These are phyloP conservation scores for Boeremia lycopersici DNA, from an alignment of 2,329 filamentous ascomycete species.

Conservation along the genomic window DNA sequence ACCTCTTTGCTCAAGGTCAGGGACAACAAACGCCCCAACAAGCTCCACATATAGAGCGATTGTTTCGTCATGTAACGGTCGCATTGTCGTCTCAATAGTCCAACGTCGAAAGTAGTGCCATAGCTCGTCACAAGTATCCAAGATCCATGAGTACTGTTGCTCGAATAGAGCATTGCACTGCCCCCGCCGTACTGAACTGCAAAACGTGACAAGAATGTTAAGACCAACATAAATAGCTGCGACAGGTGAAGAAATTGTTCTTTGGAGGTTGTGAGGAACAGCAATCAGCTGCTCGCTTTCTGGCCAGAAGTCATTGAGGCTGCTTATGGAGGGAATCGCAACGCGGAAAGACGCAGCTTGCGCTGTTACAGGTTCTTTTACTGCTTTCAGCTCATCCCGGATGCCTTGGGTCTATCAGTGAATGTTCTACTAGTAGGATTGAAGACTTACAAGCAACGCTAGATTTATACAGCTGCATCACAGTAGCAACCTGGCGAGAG, in stretches of 20 bases:
- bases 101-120: conserved; percentile 36
- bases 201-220: conserved; percentile 30
- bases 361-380: conserved; percentile 22
- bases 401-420: conserved; percentile 49
- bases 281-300: conserved; percentile 49
- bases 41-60: conserved; percentile 31
- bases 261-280: conserved; percentile 49
- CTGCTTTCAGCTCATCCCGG: conserved; percentile 49
- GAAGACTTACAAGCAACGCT: conserved; percentile 49
- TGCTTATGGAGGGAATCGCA: conserved; percentile 48
- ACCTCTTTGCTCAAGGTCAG: not conserved
- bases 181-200: not conserved
- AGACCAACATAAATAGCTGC: conserved; percentile 37
- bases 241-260: conserved; percentile 28
- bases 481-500: conserved; percentile 42
- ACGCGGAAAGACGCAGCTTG: conserved; percentile 30
- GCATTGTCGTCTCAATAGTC: conserved; percentile 18
- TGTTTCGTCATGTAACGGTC: conserved; percentile 26
- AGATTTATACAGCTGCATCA: conserved; percentile 48
- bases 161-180: conserved; percentile 13
- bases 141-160: conserved; percentile 32
- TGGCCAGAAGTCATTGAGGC: conserved; percentile 46
- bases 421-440: not conserved
- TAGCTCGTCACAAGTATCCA: conserved; percentile 31
- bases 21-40: conserved; percentile 24